Conservation (phyloP, 2,329 filamentous ascomycete species). For the Didymella pinodella region DNA sequence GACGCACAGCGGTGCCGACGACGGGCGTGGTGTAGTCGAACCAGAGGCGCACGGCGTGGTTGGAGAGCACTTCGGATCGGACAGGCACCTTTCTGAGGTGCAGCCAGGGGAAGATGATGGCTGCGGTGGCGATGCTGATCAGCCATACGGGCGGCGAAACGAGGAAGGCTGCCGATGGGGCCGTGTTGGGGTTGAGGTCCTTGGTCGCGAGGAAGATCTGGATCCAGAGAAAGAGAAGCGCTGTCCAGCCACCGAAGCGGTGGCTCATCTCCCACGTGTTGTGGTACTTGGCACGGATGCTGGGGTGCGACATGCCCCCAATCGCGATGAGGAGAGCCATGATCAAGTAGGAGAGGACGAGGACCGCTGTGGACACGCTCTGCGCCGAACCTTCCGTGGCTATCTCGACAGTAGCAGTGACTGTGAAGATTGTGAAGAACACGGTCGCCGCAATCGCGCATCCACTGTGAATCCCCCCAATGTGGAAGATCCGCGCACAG, state of each 20-base stretch:
- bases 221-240: slow-evolving; percentile 48
- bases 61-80: slow-evolving; percentile 72
- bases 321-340: slow-evolving; percentile 43
- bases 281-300: slow-evolving; percentile 43
- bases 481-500: slow-evolving; percentile 48
- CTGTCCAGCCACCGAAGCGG: slow-evolving; percentile 50
- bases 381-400: slow-evolving; percentile 23
- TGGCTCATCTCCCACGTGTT: slow-evolving; percentile 49
- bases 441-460: slow-evolving; percentile 45
- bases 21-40: slow-evolving; percentile 47
- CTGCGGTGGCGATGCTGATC: slow-evolving; percentile 68
- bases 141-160: slow-evolving; percentile 68
- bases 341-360: slow-evolving; percentile 44
- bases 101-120: slow-evolving; percentile 78
- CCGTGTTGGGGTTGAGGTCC: slow-evolving; percentile 30
- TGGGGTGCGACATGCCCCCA: slow-evolving; percentile 41
- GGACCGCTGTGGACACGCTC: slow-evolving; percentile 24
- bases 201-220: slow-evolving; percentile 39
- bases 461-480: slow-evolving; percentile 50
- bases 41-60: slow-evolving; percentile 76
- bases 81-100: slow-evolving; percentile 74
- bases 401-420: slow-evolving; percentile 45
- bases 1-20: slow-evolving; percentile 44
- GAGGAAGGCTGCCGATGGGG: slow-evolving; percentile 36
- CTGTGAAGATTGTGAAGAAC: slow-evolving; percentile 57